phyloP scores from a whole-genome alignment of 1,284 basidiomycete genomes.

The Hypsizygus ulmarius region DNA sequence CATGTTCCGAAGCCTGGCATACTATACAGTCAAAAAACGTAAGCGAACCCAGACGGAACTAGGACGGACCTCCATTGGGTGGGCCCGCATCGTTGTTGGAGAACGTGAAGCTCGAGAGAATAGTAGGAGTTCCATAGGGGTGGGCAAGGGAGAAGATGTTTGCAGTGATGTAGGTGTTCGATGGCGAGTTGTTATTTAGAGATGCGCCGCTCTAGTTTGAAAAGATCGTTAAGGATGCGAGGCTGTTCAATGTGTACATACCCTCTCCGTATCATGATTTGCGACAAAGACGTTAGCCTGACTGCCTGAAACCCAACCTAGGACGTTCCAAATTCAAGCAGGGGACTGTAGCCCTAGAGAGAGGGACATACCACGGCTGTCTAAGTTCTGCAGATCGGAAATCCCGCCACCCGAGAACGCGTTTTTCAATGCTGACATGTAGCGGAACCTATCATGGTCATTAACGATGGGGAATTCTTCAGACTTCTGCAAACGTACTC shows the following conservation, averaged over 20 bases:
- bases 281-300: slow-evolving; percentile 65
- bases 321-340: not conserved
- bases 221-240: not conserved
- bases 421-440: slow-evolving; percentile 48
- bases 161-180: slow-evolving; percentile 61
- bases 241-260: slow-evolving; percentile 25
- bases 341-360: not conserved
- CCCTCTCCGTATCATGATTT: slow-evolving; percentile 71
- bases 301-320: slow-evolving; percentile 56
- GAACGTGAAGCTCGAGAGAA: slow-evolving; percentile 63
- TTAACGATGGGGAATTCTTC: not conserved
- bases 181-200: slow-evolving; percentile 57
- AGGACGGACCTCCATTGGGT: slow-evolving; percentile 46
- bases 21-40: not conserved
- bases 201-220: slow-evolving; percentile 45
- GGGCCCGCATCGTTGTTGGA: slow-evolving; percentile 51
- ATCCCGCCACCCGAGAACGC: slow-evolving; percentile 55
- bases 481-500: slow-evolving; percentile 41
- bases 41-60: not conserved
- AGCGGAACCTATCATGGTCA: slow-evolving; percentile 51
- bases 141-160: slow-evolving; percentile 65
- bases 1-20: slow-evolving; percentile 50
- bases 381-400: slow-evolving; percentile 51
- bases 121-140: slow-evolving; percentile 62
- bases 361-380: slow-evolving; percentile 41